Evolutionary conservation across 2,329 filamentous ascomycete genomes (phyloP).

Genomic region (Neophaeococcomyces aloes): DNA sequence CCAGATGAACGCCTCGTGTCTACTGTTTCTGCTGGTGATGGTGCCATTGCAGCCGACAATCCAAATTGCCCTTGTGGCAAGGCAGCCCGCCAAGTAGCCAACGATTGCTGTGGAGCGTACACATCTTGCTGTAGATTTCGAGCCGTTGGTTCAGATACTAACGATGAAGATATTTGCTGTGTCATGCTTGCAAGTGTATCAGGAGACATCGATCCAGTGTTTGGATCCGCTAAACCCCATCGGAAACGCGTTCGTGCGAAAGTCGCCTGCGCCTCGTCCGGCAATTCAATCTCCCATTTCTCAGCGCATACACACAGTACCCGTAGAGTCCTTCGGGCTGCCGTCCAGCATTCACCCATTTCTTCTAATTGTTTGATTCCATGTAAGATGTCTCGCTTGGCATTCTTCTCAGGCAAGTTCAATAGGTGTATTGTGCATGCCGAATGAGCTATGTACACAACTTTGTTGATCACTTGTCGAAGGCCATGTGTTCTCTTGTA

Average conservation of each 20-base stretch:
- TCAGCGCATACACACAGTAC: constrained; percentile 74
- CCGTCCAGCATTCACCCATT: constrained; percentile 90
- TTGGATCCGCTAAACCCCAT: constrained; percentile 46
- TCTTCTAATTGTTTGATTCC: constrained; percentile 88
- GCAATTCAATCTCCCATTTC: constrained; percentile 84
- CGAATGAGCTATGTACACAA: constrained; percentile 88
- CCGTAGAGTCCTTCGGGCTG: constrained; percentile 70
- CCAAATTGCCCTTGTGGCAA: constrained; percentile 11
- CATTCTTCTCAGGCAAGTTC: constrained; percentile 85
- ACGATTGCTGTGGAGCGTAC: constrained; percentile 21
- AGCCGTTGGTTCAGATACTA: constrained; percentile 15
- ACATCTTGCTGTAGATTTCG: constrained; percentile 21
- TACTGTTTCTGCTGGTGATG: constrained; percentile 12
- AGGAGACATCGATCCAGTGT: constrained; percentile 1
- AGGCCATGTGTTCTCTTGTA: constrained; percentile 90
- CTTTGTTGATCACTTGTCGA: constrained; percentile 90
- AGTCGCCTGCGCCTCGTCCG: constrained; percentile 67
- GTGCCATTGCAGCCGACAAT: constrained; percentile 11
- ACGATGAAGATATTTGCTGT: constrained; percentile 17
- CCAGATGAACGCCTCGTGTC: constrained; percentile 17
- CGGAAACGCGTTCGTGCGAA: constrained; percentile 69
- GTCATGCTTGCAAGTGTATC: constrained; percentile 10
- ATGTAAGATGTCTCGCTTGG: constrained; percentile 78
- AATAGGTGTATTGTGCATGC: constrained; percentile 91
- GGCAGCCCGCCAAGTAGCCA: constrained; percentile 5